Evolutionary conservation across 78 protist species (phyloP).

Genomic region (Cavenderia fasciculata): DNA sequence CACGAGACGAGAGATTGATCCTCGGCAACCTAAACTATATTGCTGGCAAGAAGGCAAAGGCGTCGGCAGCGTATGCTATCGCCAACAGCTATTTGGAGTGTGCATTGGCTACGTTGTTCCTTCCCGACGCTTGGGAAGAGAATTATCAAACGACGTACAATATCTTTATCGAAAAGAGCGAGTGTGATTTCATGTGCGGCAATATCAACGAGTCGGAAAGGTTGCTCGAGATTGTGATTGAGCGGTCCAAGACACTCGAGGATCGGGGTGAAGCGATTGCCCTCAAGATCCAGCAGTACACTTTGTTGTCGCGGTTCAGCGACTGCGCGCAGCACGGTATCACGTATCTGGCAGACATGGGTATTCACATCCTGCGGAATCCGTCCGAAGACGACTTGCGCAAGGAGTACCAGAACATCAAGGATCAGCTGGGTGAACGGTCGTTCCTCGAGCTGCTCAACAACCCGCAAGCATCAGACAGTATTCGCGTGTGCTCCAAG

Average conservation of each 20-base stretch:
- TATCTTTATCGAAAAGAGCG: slow-evolving; percentile 33
- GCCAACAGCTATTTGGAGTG: slow-evolving; percentile 38
- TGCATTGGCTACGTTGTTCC: slow-evolving; percentile 3
- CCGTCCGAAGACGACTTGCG: not conserved
- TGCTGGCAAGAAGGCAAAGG: slow-evolving; percentile 38
- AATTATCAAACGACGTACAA: slow-evolving; percentile 22
- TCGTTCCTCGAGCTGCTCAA: slow-evolving; percentile 5
- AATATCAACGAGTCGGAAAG: slow-evolving; percentile 39
- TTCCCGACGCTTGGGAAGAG: slow-evolving; percentile 1
- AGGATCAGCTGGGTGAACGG: not conserved
- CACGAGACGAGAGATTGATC: slow-evolving; percentile 2
- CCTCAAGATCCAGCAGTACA: slow-evolving; percentile 28
- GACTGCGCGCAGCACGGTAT: slow-evolving; percentile 14
- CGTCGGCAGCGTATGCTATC: slow-evolving; percentile 27
- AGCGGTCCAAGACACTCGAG: not conserved
- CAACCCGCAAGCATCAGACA: not conserved
- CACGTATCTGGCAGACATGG: not conserved
- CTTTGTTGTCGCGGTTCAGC: slow-evolving; percentile 5
- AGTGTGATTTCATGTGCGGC: slow-evolving; percentile 59
- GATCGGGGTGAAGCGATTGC: slow-evolving; percentile 35
- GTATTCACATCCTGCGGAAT: not conserved
- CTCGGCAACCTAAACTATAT: slow-evolving; percentile 15
- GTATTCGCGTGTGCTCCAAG: not conserved
- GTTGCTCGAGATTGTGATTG: not conserved
- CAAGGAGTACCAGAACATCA: slow-evolving; percentile 6